These are phyloP conservation scores for Kazachstania bromeliacearum DNA, from an alignment of 805 yeast genomes.

Conservation along the genomic window DNA sequence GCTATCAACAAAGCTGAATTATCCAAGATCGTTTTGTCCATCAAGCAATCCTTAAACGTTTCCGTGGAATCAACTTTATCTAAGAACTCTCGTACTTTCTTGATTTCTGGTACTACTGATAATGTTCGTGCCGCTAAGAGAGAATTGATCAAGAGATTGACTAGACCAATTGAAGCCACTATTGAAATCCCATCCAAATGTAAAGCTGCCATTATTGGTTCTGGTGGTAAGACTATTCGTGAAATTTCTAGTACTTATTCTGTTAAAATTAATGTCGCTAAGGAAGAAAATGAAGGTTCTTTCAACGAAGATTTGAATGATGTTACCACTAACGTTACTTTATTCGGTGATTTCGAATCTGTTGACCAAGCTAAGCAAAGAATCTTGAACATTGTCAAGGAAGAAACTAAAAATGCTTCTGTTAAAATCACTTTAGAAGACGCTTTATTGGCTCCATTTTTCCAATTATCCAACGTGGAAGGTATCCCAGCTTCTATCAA, in stretches of 20 bases:
- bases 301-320: conserved; percentile 51
- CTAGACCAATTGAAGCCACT: conserved; percentile 56
- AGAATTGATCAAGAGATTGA: conserved; percentile 63
- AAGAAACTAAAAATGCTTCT: conserved; percentile 54
- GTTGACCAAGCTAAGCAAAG: conserved; percentile 61
- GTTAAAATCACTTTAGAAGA: conserved; percentile 40
- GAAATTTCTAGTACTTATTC: conserved; percentile 67
- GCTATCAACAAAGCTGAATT: conserved; percentile 56
- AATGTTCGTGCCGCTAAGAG: conserved; percentile 63
- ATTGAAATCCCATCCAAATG: conserved; percentile 68
- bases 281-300: conserved; percentile 28
- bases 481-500: conserved; percentile 18
- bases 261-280: conserved; percentile 54
- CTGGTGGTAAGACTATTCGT: conserved; percentile 72
- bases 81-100: conserved; percentile 68
- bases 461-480: conserved; percentile 16
- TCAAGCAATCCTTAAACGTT: conserved; percentile 48
- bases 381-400: conserved; percentile 65
- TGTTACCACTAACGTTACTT: conserved; percentile 47
- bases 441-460: conserved; percentile 27
- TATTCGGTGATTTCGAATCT: conserved; percentile 82
- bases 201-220: conserved; percentile 75
- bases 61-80: conserved; percentile 78
- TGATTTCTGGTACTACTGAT: conserved; percentile 65
- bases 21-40: conserved; percentile 51